Evolutionary conservation across 2,329 filamentous ascomycete genomes (phyloP), one percentile per base, ranked within the genome.

Genomic region (Ascosphaera aggregata): DNA sequence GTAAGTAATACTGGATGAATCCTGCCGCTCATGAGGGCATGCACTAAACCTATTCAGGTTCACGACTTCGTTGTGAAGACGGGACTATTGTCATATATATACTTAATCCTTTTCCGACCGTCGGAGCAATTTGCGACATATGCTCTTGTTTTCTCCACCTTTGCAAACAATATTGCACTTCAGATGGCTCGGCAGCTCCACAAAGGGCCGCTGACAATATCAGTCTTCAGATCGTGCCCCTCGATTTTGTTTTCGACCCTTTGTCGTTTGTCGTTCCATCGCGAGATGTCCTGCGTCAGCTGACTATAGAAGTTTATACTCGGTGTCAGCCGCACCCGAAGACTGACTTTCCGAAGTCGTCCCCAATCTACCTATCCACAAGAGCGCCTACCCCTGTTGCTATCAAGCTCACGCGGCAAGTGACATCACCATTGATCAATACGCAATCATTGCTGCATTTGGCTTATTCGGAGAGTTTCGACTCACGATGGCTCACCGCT

Each of bases 291-390:
- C 66, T 67, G 47, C 45, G 61, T 18, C 59, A 54, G 16, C 51
- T 73, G 35, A 68, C 67, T 9, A 54, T 69, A 20, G 67, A 72
- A 46, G 61, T 73, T 2, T 73, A 73, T 47, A 64, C 66, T 44
- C 64, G 69, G 32, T 68, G 68, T 45, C 65, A 67, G 3, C 63
- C 65, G 2, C 60, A 59, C 36, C 49, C 51, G 40, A 20, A 40
- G 15, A 45, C 46, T 27, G 22, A 27, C 22, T 27, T 27, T 27
- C 22, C 22, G 7, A 27, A 43, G 9, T 44, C 48, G 22, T 40
- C 46, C 4, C 63, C 69, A 3, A 59, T 73, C 4, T 58, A 66
- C 27, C 53, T 75, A 2, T 66, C 67, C 34, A 62, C 66, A 36
- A 49, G 60, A 2, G 47, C 65, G n/a, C 67, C 67, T 2, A 65